A percentile compares a stretch with the other conserved stretches of the same genome.
phyloP scores from a whole-genome alignment of 1,139 yeast genomes.

The Magnusiomyces ingens region DNA sequence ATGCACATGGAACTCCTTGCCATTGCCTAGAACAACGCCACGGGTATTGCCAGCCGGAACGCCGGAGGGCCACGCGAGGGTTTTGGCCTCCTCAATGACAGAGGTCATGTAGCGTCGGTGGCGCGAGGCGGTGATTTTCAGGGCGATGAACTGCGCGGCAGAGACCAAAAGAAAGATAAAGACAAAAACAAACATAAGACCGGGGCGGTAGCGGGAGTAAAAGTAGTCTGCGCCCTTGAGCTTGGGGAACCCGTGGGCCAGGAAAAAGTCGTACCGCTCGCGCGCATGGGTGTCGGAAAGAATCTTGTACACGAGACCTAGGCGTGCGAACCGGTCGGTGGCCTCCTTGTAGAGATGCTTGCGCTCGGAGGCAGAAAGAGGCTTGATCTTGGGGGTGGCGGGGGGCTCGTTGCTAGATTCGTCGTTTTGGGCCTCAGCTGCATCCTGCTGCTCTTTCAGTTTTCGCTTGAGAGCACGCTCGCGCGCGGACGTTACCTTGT shows the following conservation, averaged over 20 bases:
- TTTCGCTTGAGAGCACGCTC: conserved; percentile 22
- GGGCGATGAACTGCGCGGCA: conserved; percentile 52
- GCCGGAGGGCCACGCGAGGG: conserved; percentile 45
- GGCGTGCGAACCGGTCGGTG: conserved; percentile 58
- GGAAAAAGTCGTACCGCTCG: conserved; percentile 78
- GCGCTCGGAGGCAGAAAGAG: conserved; percentile 27
- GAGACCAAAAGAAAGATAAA: conserved; percentile 47
- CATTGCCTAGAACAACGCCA: conserved; percentile 37
- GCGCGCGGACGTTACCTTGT: conserved; percentile 43
- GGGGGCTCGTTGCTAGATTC: background rate
- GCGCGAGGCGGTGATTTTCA: conserved; percentile 45
- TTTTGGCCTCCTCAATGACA: conserved; percentile 28
- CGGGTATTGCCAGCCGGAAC: conserved; percentile 28
- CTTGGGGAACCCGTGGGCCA: conserved; percentile 78
- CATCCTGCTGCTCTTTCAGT: background rate
- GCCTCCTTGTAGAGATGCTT: conserved; percentile 39
- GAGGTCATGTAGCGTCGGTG: conserved; percentile 50
- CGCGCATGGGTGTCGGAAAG: conserved; percentile 52
- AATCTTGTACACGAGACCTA: conserved; percentile 69
- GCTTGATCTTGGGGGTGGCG: background rate
- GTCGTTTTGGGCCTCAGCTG: background rate
- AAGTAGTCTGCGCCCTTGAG: conserved; percentile 46
- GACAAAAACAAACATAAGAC: conserved; percentile 45
- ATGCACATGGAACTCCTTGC: conserved; percentile 57
- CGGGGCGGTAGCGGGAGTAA: conserved; percentile 41